Percentiles rank a stretch among this genome's conserved stretches.
Evolutionary conservation across 2,329 filamentous ascomycete genomes (phyloP).

Genomic region (Aspergillus ruber): DNA sequence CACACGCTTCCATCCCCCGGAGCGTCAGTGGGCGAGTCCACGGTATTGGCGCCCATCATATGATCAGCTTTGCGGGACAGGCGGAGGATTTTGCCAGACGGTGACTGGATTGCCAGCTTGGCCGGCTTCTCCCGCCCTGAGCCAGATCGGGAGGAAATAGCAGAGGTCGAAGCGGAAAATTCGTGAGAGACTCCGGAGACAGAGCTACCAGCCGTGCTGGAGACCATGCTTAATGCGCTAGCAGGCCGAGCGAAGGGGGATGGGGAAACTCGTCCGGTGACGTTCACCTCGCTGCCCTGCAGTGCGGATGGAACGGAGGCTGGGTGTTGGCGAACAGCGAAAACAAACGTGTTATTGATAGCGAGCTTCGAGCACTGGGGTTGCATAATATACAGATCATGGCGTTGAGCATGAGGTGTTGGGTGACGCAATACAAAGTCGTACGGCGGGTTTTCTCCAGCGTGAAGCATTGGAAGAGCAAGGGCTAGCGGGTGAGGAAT

Average conservation of each 20-base stretch:
- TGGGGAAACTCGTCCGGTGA: constrained; percentile 44
- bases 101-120: constrained; percentile 90
- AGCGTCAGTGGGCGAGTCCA: constrained; percentile 32
- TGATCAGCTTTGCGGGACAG: constrained; percentile 45
- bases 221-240: constrained; percentile 57
- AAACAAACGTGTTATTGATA: constrained; percentile 96
- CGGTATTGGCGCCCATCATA: constrained; percentile 29
- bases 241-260: constrained; percentile 48
- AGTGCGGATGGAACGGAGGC: constrained; percentile 48
- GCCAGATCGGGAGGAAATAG: constrained; percentile 46
- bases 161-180: constrained; percentile 41
- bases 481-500: constrained; percentile 90
- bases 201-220: constrained; percentile 47
- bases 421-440: constrained; percentile 90
- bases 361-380: constrained; percentile 85
- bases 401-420: constrained; percentile 92
- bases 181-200: constrained; percentile 40
- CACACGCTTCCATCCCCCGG: constrained; percentile 51
- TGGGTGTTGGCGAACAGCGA: constrained; percentile 88
- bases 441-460: constrained; percentile 86
- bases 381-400: constrained; percentile 94
- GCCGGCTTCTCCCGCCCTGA: constrained; percentile 65
- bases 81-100: constrained; percentile 87
- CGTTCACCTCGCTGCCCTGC: constrained; percentile 25
- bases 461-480: constrained; percentile 81